Evolutionary conservation across 2,329 filamentous ascomycete genomes (phyloP), one percentile per base, ranked within the genome.

Genomic region (Botrytis paeoniae): DNA sequence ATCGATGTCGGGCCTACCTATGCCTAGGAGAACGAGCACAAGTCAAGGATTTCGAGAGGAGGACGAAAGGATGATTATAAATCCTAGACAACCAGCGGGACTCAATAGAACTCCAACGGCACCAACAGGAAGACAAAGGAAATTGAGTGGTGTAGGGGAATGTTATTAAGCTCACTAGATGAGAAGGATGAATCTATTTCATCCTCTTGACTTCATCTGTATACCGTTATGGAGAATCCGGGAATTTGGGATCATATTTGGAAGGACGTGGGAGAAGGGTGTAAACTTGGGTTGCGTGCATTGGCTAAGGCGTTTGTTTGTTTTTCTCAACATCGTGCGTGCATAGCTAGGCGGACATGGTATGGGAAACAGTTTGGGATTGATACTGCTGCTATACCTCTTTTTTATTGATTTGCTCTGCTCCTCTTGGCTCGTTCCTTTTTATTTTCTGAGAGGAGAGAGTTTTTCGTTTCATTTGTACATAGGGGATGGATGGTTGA

Each of bases 121-220:
- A 54, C 35, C 69, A 48, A 76, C 77, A 12, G 76, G 74, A 59
- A 72, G 79, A 66, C 77, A 85, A 71, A 82, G 86, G 75, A 86
- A 85, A 77, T 81, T 86, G 78, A 86, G 83, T 80, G 86, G 86
- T 73, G 82, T 88, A 63, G 87, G 87, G 60, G 87, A 89, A 81
- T 88, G 86, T n/a, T 89, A 86, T 80, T 89, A 82, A 70, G 73
- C 74, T 57, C 39, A 5, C 14, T 41, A 51, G 16, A 54, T 39
- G 35, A 14, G 14, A 18, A 14, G 32, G 32, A 22, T 39, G 32
- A 16, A 54, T 16, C 9, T 66, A 2, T 29, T 39, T 66, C 9
- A 29, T 39, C 64, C 45, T 66, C 64, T 66, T 29, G 25, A 20
- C 64, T 39, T 66, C 64, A 66, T 74, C 62, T 76, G 57, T 71